These are phyloP conservation scores for Debaryomyces castellii DNA, from an alignment of 805 yeast species.

Conservation along the genomic window DNA sequence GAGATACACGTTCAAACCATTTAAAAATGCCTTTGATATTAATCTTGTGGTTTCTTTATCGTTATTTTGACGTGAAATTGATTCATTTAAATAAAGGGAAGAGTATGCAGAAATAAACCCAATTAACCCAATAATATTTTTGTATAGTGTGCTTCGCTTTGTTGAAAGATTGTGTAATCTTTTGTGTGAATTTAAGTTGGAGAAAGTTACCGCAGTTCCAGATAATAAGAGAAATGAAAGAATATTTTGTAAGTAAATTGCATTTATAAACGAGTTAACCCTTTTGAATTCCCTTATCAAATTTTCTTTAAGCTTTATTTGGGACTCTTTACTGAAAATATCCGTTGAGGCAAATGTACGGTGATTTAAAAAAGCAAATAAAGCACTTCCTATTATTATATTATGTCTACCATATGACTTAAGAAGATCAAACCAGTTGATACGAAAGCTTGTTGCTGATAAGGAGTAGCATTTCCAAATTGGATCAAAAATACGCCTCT, in stretches of 20 bases:
- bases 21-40: conserved; percentile 25
- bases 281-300: conserved; percentile 18
- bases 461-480: conserved; percentile 40
- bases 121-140: conserved; percentile 32
- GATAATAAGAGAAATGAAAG: conserved; percentile 33
- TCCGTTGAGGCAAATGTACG: not conserved
- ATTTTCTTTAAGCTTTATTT: conserved; percentile 10
- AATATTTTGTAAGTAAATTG: conserved; percentile 37
- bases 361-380: conserved; percentile 3
- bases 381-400: conserved; percentile 14
- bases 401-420: conserved; percentile 28
- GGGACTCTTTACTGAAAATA: not conserved
- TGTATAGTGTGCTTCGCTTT: conserved; percentile 13
- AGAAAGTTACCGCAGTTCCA: conserved; percentile 31
- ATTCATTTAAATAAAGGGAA: conserved; percentile 22
- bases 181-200: conserved; percentile 8
- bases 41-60: conserved; percentile 6
- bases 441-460: conserved; percentile 20
- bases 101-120: conserved; percentile 35
- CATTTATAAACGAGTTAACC: conserved; percentile 32
- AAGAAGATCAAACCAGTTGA: conserved; percentile 30
- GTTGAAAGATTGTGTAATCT: conserved; percentile 8
- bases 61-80: conserved; percentile 8
- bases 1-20: conserved; percentile 31
- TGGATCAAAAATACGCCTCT: conserved; percentile 33